Percentiles rank a stretch among this genome's conserved stretches.
These are phyloP conservation scores for Cordyceps militaris DNA, from an alignment of 2,329 filamentous ascomycete genomes.

Conservation along the genomic window DNA sequence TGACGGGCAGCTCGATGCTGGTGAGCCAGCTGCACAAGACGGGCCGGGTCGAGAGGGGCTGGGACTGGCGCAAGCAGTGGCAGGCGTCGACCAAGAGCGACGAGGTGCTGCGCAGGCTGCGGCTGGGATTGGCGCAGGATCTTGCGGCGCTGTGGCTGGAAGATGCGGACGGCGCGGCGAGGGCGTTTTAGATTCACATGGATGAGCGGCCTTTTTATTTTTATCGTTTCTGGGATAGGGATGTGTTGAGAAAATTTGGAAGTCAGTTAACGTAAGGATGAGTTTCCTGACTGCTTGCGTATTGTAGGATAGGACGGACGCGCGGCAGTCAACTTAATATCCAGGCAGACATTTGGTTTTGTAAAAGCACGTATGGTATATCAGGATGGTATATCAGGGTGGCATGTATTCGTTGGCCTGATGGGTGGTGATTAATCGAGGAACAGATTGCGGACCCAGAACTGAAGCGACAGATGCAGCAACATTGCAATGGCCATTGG, in stretches of 20 bases:
- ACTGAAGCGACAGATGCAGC: no score
- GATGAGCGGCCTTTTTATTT: not conserved
- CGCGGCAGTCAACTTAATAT: no score
- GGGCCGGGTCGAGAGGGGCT: conserved; percentile 51
- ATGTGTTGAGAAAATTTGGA: conserved; percentile 4
- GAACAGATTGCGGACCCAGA: no score
- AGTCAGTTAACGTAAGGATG: not conserved
- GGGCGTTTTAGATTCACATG: conserved; percentile 26
- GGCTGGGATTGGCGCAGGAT: conserved; percentile 68
- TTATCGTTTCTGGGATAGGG: not conserved
- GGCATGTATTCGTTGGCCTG: not conserved
- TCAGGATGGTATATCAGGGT: not conserved
- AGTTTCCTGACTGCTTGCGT: not conserved
- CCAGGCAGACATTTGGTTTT: no score
- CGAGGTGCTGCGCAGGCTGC: conserved; percentile 66
- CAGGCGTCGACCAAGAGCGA: conserved; percentile 54
- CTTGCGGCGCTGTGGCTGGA: conserved; percentile 62
- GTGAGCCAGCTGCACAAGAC: conserved; percentile 53
- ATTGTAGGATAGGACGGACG: not conserved
- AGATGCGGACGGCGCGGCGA: conserved; percentile 51
- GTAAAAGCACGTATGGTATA: no score
- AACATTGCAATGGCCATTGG: no score
- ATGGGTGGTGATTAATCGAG: not conserved
- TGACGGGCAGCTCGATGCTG: conserved; percentile 69
- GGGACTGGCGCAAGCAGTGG: conserved; percentile 78